Evolutionary conservation across 148 eudicot species (phyloP).

Genomic region (Diospyros lotus): DNA sequence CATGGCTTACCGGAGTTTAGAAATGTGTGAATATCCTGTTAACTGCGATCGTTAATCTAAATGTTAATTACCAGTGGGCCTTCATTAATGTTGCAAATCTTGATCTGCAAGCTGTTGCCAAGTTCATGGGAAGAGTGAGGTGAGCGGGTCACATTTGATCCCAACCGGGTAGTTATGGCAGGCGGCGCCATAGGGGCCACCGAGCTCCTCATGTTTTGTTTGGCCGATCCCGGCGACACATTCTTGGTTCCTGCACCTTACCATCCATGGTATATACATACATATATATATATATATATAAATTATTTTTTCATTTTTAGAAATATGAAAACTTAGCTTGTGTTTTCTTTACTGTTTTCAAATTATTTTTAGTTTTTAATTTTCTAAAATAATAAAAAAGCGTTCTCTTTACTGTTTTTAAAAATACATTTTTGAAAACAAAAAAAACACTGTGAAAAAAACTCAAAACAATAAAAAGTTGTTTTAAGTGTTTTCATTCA

Average conservation of each 20-base stretch:
- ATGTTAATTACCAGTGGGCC: background rate
- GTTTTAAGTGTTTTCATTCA: too few species aligned
- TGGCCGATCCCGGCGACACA: conserved; percentile 24
- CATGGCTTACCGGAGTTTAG: conserved; percentile 75
- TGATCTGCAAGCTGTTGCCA: background rate
- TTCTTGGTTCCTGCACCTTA: conserved; percentile 19
- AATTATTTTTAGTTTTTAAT: too few species aligned
- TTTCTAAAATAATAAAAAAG: too few species aligned
- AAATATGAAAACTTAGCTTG: too few species aligned
- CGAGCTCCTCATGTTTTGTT: conserved; percentile 20
- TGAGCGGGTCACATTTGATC: conserved; percentile 15
- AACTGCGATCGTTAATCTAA: background rate
- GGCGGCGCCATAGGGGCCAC: conserved; percentile 26
- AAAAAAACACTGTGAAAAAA: too few species aligned
- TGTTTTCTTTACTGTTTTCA: too few species aligned
- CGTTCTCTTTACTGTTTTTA: too few species aligned
- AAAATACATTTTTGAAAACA: too few species aligned
- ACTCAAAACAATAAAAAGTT: too few species aligned
- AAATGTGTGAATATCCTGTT: conserved; percentile 30
- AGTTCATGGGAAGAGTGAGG: conserved; percentile 6
- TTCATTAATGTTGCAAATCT: too few species aligned
- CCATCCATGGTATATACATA: conserved; percentile 17
- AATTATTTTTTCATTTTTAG: too few species aligned
- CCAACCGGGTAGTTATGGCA: conserved; percentile 14
- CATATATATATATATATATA: too few species aligned